phyloP scores from a whole-genome alignment of 2,329 filamentous ascomycete species.

The Claviceps sp. region DNA sequence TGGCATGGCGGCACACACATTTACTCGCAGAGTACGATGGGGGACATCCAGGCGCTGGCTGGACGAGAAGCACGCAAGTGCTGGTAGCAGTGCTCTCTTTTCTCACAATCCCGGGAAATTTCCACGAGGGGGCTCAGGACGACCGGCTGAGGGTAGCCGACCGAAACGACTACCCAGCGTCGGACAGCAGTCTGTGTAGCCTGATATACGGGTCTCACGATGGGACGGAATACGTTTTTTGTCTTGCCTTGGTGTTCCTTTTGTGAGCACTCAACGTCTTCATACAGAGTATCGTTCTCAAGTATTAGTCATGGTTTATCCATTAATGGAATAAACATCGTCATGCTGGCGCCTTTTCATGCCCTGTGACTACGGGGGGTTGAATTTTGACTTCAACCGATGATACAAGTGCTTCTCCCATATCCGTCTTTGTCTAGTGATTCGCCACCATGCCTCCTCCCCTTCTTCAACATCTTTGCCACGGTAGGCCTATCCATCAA shows the following conservation, averaged over 20 bases:
- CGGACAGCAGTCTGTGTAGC: not conserved
- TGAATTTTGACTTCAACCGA: no score
- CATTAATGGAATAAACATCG: not conserved
- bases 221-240: no score
- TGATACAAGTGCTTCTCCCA: no score
- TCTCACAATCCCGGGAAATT: not conserved
- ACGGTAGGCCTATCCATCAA: not conserved
- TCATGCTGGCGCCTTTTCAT: no score
- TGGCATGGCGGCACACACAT: slow-evolving; percentile 11
- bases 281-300: not conserved
- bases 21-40: slow-evolving; percentile 15
- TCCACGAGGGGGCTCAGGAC: not conserved
- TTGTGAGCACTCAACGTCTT: not conserved
- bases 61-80: not conserved
- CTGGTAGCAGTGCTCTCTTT: not conserved
- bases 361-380: no score
- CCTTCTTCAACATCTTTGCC: slow-evolving; percentile 3
- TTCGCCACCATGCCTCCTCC: not conserved
- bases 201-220: not conserved
- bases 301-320: not conserved
- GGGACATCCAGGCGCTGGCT: slow-evolving; percentile 11
- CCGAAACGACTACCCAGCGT: not conserved
- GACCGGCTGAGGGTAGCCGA: not conserved
- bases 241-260: not conserved
- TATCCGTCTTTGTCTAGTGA: not conserved